Conservation (phyloP, 208 protist genomes). For the Jaenimonas drosophilae region DNA sequence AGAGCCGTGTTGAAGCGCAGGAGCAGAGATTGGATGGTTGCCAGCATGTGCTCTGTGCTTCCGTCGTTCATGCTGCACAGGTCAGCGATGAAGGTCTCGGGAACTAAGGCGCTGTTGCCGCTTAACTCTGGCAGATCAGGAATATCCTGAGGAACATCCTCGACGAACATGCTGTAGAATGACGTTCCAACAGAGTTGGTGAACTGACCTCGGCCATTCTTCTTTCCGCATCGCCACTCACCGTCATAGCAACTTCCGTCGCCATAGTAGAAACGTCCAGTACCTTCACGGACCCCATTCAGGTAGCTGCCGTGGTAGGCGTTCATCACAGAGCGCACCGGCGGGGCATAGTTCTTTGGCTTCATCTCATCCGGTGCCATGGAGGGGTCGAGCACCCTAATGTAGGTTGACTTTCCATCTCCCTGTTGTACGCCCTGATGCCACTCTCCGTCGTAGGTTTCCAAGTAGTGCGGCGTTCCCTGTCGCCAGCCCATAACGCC, state of each 20-base stretch:
- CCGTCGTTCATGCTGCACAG: conserved; percentile 23
- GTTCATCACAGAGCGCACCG: conserved; percentile 42
- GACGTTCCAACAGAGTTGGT: conserved; percentile 41
- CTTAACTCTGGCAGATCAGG: conserved; percentile 9
- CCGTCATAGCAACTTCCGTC: conserved; percentile 84
- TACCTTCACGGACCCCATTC: conserved; percentile 52
- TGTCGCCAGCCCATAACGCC: conserved; percentile 76
- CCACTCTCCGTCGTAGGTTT: conserved; percentile 81
- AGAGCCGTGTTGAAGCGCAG: conserved; percentile 65
- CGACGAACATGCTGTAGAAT: conserved; percentile 16
- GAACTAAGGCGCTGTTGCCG: conserved; percentile 15
- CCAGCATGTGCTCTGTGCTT: conserved; percentile 9
- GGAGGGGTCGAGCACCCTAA: conserved; percentile 8
- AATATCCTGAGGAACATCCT: conserved; percentile 6
- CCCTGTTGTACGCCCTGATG: conserved; percentile 45
- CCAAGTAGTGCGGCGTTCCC: conserved; percentile 24
- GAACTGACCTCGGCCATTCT: conserved; percentile 46
- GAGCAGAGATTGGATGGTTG: conserved; percentile 32
- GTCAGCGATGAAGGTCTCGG: conserved; percentile 20
- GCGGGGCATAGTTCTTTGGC: conserved; percentile 26
- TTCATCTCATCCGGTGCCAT: conserved; percentile 1
- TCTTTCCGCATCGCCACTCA: conserved; percentile 47
- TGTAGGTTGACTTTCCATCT: conserved; percentile 55
- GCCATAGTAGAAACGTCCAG: conserved; percentile 76
- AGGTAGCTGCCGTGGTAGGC: conserved; percentile 57